Evolutionary conservation across 1,284 basidiomycete species (phyloP), one percentile per base, ranked within the genome.

Genomic region (Boletus sp.): DNA sequence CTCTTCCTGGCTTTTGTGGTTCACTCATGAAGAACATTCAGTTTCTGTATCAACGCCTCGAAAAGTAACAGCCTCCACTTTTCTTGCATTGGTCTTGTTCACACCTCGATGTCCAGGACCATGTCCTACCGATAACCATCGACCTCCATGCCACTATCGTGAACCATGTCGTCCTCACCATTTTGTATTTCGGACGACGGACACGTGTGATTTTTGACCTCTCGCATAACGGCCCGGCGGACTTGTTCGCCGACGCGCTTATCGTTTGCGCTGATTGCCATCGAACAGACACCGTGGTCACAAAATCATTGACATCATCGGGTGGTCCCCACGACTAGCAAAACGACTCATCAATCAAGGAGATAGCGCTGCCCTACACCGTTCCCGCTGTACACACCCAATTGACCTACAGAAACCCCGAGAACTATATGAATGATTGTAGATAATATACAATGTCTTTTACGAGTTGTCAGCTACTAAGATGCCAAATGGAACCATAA

Each of bases 171-270:
- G 9, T 8, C 28, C 31, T 44, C 13, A 7, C 30, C 27, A 44
- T 19, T 4, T 55, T 10, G 33, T 38, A 23, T 40, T 6, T 59
- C 57, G 17, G 52, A 49, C 28, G 52, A 59, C 19, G 52, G 52
- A 14, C 21, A 56, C 19, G 52, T 14, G 13, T 31, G 52, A 46
- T 19, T n/a, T 40, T 53, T 48, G 2, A 1, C n/a, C 2, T 31
- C 28, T n/a, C 21, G 1, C 2, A 7, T 23, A 16, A 3, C 46
- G 6, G 14, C 21, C 2, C 21, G 4, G 27, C 4, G 17, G 6
- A 21, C 19, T 14, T 17, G 10, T 14, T 16, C 19, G n/a, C 16
- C n/a, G 19, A 23, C 9, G n/a, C 8, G 35, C 56, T 33, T 27
- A 11, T 30, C 8, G 5, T 58, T 56, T 28, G 40, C 35, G 2